phyloP scores from a whole-genome alignment of 2,329 filamentous ascomycete species.

The Rachicladosporium sp. region DNA sequence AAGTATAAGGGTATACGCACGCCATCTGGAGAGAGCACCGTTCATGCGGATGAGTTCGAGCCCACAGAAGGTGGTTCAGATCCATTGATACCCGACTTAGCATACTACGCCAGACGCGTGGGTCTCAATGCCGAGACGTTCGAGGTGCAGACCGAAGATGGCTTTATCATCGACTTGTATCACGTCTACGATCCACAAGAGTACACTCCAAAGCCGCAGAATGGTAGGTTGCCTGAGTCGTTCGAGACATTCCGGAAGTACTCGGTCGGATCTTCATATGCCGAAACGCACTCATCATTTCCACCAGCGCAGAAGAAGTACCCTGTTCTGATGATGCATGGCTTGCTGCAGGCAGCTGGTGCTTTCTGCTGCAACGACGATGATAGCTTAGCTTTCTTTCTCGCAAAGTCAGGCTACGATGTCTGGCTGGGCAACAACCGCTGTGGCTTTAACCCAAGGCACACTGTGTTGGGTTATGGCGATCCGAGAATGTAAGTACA shows the following conservation, averaged over 20 bases:
- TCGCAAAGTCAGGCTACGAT: constrained; percentile 85
- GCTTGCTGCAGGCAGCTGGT: constrained; percentile 74
- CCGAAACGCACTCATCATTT: constrained; percentile 26
- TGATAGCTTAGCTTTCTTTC: constrained; percentile 77
- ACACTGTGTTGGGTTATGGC: constrained; percentile 54
- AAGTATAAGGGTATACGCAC: constrained; percentile 29
- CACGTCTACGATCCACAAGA: constrained; percentile 78
- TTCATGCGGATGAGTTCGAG: constrained; percentile 41
- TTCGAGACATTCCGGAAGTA: constrained; percentile 46
- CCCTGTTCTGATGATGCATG: constrained; percentile 77
- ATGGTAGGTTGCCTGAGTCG: constrained; percentile 20
- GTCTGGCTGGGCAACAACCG: constrained; percentile 94
- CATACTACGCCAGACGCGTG: constrained; percentile 77
- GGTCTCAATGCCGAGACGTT: constrained; percentile 76
- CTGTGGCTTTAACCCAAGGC: constrained; percentile 70
- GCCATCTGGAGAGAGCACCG: constrained; percentile 28
- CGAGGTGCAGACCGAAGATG: constrained; percentile 83
- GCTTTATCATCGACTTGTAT: constrained; percentile 80
- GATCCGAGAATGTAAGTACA: constrained; percentile 62
- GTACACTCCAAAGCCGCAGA: constrained; percentile 37
- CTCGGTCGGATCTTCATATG: constrained; percentile 11
- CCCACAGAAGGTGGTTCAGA: constrained; percentile 74
- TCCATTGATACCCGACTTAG: constrained; percentile 62
- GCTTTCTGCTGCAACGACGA: constrained; percentile 88
- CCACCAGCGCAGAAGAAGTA: constrained; percentile 45